Base-by-base conservation (phyloP, 441 rosid genomes). In the Adansonia rubrostipa region DNA sequence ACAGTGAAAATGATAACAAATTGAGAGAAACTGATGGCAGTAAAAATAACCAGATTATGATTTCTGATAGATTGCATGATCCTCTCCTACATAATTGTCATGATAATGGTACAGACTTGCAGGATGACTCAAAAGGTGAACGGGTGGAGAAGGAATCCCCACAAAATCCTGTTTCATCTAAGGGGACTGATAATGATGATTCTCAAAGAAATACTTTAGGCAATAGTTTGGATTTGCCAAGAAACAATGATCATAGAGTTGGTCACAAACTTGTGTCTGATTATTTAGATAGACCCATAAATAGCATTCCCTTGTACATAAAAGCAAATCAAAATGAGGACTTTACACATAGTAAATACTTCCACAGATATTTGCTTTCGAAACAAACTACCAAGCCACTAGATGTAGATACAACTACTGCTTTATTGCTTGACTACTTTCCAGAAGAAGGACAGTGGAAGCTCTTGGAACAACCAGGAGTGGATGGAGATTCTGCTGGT, bases 371-470 rank as follows among this genome's bases (percentile, higher is more conserved):
- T 80, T 89, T 89, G 82, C 80, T 88, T 67, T 82, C 93, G 14
- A 87, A 91, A 80, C 86, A 84, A 82, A 74, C 68, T 66, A 81
- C 82, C 28, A 85, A 91, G 78, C 88, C 89, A 47, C 83, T 92
- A 74, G 96, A 95, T 88, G 45, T 89, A 77, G 95, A 89, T 85
- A 79, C 91, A 53, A 92, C 97, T 40, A 82, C 95, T 58, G 89
- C 97, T 68, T 82, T 95, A 67, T 88, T 91, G 77, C 90, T 97
- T 48, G 97, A 97, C 89, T 95, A 95, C 79, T 82, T 89, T 82
- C 97, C 98, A 19, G 99, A 97, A 87, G 98, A 92, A 79, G 97
- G 96, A 78, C 89, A 92, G 75, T 95, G 98, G 98, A 93, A 88
- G 86, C 94, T 94, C 65, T 81, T 91, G 86, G 96, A 97, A 84